Percentiles rank a stretch among this genome's conserved stretches.
Conservation (phyloP, 73 alveolate genomes). For the Uronychia binucleata region DNA sequence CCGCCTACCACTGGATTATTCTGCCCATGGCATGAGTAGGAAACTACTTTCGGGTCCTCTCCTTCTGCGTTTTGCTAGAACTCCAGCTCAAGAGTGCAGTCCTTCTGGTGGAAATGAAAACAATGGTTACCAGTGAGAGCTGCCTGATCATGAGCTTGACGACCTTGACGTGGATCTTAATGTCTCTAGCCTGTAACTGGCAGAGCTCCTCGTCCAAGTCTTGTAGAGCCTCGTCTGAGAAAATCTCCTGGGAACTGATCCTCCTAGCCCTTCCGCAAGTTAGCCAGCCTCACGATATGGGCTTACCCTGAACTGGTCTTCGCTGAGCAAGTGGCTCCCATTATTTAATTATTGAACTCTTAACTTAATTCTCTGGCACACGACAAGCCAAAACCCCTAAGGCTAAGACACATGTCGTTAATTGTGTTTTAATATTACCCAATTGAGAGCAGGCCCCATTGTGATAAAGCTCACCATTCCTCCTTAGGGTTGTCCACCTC, state of each 20-base stretch:
- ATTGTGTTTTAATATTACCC: too few species aligned
- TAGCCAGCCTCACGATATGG: too few species aligned
- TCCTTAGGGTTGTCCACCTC: constrained; percentile 8
- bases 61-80: neutral
- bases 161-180: neutral
- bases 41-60: neutral
- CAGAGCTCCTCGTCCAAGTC: neutral
- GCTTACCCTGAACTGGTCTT: too few species aligned
- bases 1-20: neutral
- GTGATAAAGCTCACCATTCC: neutral
- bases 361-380: too few species aligned
- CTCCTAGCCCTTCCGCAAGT: too few species aligned
- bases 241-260: neutral
- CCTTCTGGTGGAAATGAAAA: neutral
- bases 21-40: neutral
- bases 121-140: neutral
- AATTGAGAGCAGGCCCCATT: too few species aligned
- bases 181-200: neutral
- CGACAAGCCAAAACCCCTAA: too few species aligned
- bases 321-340: too few species aligned
- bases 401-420: too few species aligned
- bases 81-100: neutral
- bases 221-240: neutral
- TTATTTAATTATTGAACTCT: too few species aligned
- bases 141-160: neutral